Percentiles rank a stretch among this genome's conserved stretches.
Conservation (phyloP, 352 stramenopile genomes). For the Globisporangium ultimum region DNA sequence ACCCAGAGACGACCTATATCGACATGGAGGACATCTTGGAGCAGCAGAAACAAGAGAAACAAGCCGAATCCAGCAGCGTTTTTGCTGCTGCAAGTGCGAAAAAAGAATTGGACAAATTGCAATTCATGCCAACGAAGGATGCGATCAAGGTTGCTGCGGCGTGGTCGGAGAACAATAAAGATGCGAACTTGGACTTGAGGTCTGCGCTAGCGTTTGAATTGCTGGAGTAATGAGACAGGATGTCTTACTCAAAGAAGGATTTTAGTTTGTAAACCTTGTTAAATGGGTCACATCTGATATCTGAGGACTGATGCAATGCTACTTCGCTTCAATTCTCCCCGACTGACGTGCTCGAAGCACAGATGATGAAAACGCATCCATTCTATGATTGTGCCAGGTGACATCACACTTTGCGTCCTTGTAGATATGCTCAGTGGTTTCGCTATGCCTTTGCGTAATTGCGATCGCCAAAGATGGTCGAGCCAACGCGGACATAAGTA, state of each 20-base stretch:
- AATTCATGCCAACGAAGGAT: constrained; percentile 29
- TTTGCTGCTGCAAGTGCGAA: constrained; percentile 9
- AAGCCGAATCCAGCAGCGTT: constrained; percentile 1
- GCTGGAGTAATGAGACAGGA: constrained; percentile 17
- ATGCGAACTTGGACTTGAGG: constrained; percentile 34
- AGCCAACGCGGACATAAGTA: constrained; percentile 96
- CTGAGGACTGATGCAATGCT: too few relatives aligned
- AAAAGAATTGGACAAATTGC: constrained; percentile 13
- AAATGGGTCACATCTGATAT: background rate
- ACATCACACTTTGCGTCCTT: too few relatives aligned
- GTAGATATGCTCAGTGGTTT: background rate
- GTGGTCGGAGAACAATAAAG: constrained; percentile 44
- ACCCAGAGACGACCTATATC: constrained; percentile 74
- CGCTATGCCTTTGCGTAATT: constrained; percentile 79
- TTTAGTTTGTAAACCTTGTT: too few relatives aligned
- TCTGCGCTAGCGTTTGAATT: constrained; percentile 70
- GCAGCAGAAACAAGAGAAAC: constrained; percentile 33
- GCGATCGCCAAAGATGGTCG: constrained; percentile 96
- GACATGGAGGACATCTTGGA: constrained; percentile 69
- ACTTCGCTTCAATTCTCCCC: too few relatives aligned
- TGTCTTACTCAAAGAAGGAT: too few relatives aligned
- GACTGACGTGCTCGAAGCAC: too few relatives aligned
- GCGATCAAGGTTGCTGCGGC: constrained; percentile 39
- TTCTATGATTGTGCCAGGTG: too few relatives aligned
- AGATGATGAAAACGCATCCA: too few relatives aligned